phyloP scores from a whole-genome alignment of 2,329 filamentous ascomycete genomes.

The Penicillium paneum region DNA sequence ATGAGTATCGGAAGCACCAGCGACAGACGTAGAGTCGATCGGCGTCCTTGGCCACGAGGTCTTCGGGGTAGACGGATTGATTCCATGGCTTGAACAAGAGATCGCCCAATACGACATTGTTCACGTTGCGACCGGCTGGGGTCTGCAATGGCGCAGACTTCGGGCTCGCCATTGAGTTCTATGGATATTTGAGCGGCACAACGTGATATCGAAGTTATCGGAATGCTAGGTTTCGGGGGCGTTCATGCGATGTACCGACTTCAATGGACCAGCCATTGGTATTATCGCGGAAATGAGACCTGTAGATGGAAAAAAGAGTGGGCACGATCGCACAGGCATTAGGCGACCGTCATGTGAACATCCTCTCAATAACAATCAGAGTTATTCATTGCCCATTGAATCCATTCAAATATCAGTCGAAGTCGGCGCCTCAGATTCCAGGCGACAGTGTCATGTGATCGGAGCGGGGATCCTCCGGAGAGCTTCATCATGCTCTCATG shows the following conservation, averaged over 20 bases:
- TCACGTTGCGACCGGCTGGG: constrained; percentile 68
- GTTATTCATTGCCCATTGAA: not conserved
- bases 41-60: constrained; percentile 52
- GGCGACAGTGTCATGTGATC: constrained; percentile 7
- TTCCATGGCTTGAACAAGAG: constrained; percentile 88
- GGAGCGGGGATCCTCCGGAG: constrained; percentile 6
- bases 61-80: constrained; percentile 79
- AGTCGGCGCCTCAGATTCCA: not conserved
- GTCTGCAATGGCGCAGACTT: constrained; percentile 29
- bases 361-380: not conserved
- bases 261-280: constrained; percentile 19
- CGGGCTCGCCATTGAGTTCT: constrained; percentile 29
- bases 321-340: not conserved
- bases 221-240: constrained; percentile 13
- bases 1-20: constrained; percentile 89
- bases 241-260: constrained; percentile 8
- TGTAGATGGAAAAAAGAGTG: not conserved
- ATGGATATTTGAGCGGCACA: not conserved
- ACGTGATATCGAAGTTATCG: not conserved
- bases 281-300: constrained; percentile 2
- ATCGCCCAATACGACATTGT: constrained; percentile 80
- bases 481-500: constrained; percentile 2
- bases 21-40: constrained; percentile 81
- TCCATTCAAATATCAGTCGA: not conserved
- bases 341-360: not conserved